Percentiles rank a stretch among this genome's conserved stretches.
Evolutionary conservation across 768 basidiomycete genomes (phyloP).

Genomic region (Baorangia bicolor): DNA sequence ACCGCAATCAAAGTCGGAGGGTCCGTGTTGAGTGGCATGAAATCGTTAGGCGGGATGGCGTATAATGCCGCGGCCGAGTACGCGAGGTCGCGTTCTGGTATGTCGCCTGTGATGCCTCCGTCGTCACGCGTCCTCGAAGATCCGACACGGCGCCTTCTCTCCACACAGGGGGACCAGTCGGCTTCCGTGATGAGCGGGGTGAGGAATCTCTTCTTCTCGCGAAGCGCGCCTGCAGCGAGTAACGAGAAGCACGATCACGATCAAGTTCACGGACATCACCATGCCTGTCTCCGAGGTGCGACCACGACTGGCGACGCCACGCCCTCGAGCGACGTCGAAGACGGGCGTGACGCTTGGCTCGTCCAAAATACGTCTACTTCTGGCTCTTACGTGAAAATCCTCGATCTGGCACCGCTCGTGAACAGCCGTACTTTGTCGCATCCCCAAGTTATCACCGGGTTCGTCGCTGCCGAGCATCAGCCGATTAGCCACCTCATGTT

Average conservation of each 20-base stretch:
- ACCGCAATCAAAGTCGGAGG: constrained; percentile 61
- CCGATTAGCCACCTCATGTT: constrained; percentile 49
- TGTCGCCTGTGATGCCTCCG: constrained; percentile 1
- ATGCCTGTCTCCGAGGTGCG: constrained; percentile 17
- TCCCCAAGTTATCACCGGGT: constrained; percentile 44
- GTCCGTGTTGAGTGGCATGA: constrained; percentile 61
- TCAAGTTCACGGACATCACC: constrained; percentile 2
- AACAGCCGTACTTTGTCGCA: constrained; percentile 14
- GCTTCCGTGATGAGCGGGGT: constrained; percentile 27
- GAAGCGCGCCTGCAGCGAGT: constrained; percentile 56
- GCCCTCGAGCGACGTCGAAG: constrained; percentile 14
- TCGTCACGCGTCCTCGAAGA: constrained; percentile 4
- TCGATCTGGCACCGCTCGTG: constrained; percentile 50
- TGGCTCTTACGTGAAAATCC: constrained; percentile 51
- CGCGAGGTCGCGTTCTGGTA: constrained; percentile 35
- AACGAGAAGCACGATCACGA: constrained; percentile 13
- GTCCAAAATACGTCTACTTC: constrained; percentile 16
- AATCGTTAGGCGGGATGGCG: constrained; percentile 61
- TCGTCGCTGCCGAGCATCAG: constrained; percentile 47
- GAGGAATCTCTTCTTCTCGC: constrained; percentile 51
- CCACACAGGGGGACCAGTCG: constrained; percentile 22
- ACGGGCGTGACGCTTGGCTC: constrained; percentile 4
- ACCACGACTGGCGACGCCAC: constrained; percentile 7
- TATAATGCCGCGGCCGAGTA: constrained; percentile 45
- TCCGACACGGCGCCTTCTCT: constrained; percentile 17